Base-by-base conservation (phyloP, 1,139 yeast species). In the Blastobotrys serpentis region DNA sequence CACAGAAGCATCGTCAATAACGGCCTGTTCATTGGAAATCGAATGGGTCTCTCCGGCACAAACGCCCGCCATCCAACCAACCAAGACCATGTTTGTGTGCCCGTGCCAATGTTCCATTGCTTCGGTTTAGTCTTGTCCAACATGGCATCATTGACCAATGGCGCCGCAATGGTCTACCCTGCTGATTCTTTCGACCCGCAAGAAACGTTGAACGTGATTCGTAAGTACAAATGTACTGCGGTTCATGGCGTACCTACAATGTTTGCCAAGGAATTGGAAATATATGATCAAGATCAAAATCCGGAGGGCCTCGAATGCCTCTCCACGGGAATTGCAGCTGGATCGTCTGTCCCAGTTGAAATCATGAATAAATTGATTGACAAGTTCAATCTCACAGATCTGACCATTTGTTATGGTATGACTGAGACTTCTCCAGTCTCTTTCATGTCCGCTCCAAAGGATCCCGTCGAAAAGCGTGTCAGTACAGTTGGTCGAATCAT, bases 41-140 rank as follows among this genome's bases (percentile, higher is more conserved):
- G 66, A 10, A 58, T 65, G 63, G 63, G 61, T 6, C 56, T 65
- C 19, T 50, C 57, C 1, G 59, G 64, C 6, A 50, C 59, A 2
- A 17, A 53, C 4, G 50, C 60, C 2, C 33, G 43, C 25, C 63
- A 61, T 38, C 65, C 64, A n/a, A 48, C 61, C 7, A 57, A 59
- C 8, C 65, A 62, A 40, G 69, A 65, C 50, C 57, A 55, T 19
- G 36, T 65, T 32, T 64, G 67, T 50, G 52, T 60, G n/a, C 66
- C 68, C 1, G 69, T 65, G 10, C 69, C 69, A 23, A 60, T 65
- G 67, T 65, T 64, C 50, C 69, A 65, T 49, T 65, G 68, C 50
- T 65, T 65, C 48, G 69, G 69, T 6, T 55, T 65, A n/a, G 66
- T 65, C 2, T 56, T 65, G 22, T 55, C 65, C n/a, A 65, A 65